These are phyloP conservation scores for Bacterosira constricta DNA, from an alignment of 108 stramenopile genomes.

Conservation along the genomic window DNA sequence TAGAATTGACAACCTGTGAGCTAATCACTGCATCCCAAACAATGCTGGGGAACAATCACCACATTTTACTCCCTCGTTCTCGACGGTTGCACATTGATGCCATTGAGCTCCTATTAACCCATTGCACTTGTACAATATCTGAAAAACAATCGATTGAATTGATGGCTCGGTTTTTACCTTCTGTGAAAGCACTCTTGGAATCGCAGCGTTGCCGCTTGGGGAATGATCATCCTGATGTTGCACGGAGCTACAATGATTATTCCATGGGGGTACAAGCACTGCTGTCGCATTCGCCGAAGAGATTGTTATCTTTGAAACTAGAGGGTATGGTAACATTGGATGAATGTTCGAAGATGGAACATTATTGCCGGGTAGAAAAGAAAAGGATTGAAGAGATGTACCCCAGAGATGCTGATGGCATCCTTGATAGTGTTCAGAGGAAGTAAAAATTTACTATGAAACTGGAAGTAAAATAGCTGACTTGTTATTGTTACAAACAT, in stretches of 20 bases:
- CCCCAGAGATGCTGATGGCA: conserved; percentile 57
- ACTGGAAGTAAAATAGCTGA: no score
- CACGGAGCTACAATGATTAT: conserved; percentile 45
- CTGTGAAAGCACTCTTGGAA: conserved; percentile 28
- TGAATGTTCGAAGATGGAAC: conserved; percentile 62
- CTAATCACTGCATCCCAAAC: conserved; percentile 53
- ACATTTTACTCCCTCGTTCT: conserved; percentile 72
- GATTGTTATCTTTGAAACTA: conserved; percentile 43
- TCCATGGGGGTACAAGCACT: conserved; percentile 55
- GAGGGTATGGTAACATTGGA: conserved; percentile 46
- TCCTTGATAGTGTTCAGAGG: conserved; percentile 4
- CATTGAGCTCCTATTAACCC: conserved; percentile 43
- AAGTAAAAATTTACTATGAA: no score
- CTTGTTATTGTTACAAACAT: no score
- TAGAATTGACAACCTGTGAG: conserved; percentile 64
- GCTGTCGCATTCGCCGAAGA: conserved; percentile 58
- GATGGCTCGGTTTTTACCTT: conserved; percentile 53
- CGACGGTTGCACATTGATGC: conserved; percentile 61
- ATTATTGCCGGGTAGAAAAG: conserved; percentile 54
- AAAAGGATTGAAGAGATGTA: conserved; percentile 70
- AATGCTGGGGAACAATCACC: conserved; percentile 55
- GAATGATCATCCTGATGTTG: conserved; percentile 44
- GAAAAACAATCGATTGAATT: conserved; percentile 33
- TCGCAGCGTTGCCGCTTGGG: conserved; percentile 29
- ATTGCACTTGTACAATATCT: conserved; percentile 22